Conservation (phyloP, 768 basidiomycete species). For the Panaeolus cyanescens region DNA sequence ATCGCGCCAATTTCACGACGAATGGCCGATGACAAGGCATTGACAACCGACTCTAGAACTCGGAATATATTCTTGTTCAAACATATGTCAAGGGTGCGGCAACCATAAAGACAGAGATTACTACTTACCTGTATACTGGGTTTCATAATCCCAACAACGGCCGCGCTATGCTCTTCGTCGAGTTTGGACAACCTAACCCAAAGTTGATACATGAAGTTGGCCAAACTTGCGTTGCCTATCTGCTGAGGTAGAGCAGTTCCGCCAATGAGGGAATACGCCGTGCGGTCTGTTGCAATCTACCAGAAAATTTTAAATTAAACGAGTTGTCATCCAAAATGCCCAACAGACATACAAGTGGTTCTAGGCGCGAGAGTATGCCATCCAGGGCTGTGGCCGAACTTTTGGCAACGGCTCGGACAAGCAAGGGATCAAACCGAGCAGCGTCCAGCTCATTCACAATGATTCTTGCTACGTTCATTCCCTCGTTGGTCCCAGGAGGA, state of each 20-base stretch:
- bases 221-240: conserved; percentile 72
- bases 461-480: conserved; percentile 71
- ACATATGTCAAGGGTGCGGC: background rate
- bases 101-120: background rate
- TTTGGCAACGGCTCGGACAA: conserved; percentile 79
- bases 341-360: conserved; percentile 61
- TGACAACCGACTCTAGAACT: conserved; percentile 56
- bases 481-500: conserved; percentile 78
- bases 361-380: conserved; percentile 61
- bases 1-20: conserved; percentile 81
- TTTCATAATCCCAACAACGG: conserved; percentile 54
- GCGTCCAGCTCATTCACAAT: conserved; percentile 92
- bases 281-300: conserved; percentile 77
- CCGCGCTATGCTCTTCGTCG: conserved; percentile 64
- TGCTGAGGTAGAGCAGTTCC: conserved; percentile 81
- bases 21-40: conserved; percentile 68
- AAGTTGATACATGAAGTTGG: conserved; percentile 78
- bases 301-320: background rate
- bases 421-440: conserved; percentile 88
- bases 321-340: background rate
- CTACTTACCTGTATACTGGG: conserved; percentile 59
- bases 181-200: conserved; percentile 69
- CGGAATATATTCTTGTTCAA: conserved; percentile 46
- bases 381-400: conserved; percentile 71
- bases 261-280: conserved; percentile 73